phyloP scores from a whole-genome alignment of 1,284 basidiomycete genomes.

The Tylopilus orsonianus region DNA sequence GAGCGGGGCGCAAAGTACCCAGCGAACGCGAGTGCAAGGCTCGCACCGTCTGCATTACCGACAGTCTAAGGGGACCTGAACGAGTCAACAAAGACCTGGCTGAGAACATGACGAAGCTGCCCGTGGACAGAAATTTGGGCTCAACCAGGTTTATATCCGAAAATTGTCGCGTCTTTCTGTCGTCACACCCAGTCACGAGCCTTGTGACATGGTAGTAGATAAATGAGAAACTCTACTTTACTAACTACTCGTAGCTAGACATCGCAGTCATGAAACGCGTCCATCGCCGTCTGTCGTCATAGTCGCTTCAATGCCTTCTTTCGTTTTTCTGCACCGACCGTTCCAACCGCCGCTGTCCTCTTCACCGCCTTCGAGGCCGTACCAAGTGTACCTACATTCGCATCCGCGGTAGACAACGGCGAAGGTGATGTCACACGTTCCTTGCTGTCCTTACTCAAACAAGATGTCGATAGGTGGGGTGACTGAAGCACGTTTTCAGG shows the following conservation, averaged over 20 bases:
- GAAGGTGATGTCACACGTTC: constrained; percentile 61
- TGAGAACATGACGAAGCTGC: constrained; percentile 24
- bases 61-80: constrained; percentile 13
- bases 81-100: constrained; percentile 22
- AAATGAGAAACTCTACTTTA: constrained; percentile 3
- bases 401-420: constrained; percentile 64
- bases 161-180: constrained; percentile 16
- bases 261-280: constrained; percentile 7
- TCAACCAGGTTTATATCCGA: constrained; percentile 5
- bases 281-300: constrained; percentile 34
- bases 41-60: constrained; percentile 7
- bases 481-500: constrained; percentile 39
- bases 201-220: constrained; percentile 9
- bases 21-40: constrained; percentile 18
- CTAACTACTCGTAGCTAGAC: neutral
- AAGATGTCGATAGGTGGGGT: constrained; percentile 37
- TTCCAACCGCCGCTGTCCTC: constrained; percentile 54
- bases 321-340: constrained; percentile 67
- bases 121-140: no score
- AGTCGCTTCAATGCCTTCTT: constrained; percentile 83
- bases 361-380: constrained; percentile 61
- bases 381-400: constrained; percentile 51
- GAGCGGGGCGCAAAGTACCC: constrained; percentile 5
- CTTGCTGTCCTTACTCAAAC: constrained; percentile 47
- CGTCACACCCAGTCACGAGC: constrained; percentile 28